A percentile compares a stretch with the other conserved stretches of the same genome.
These are phyloP conservation scores for Holtermannia corniformis DNA, from an alignment of 768 basidiomycete species.

Conservation along the genomic window DNA sequence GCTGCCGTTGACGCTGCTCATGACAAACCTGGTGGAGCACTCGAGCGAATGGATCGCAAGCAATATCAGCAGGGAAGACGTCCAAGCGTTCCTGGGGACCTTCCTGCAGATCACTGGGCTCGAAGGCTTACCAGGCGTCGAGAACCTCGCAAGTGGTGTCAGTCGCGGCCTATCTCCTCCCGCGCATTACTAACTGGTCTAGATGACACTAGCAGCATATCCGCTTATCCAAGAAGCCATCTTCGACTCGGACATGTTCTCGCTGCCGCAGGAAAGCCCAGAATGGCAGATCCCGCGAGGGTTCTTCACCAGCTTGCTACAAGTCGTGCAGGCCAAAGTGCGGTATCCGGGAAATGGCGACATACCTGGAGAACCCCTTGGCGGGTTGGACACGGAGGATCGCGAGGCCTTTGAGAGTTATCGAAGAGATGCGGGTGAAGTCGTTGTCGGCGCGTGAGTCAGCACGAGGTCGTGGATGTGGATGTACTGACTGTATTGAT, in stretches of 20 bases:
- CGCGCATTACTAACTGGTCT: no score
- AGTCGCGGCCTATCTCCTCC: no score
- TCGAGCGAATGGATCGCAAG: conserved; percentile 66
- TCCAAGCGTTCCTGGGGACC: conserved; percentile 62
- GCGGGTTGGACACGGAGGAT: conserved; percentile 28
- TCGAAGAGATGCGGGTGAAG: conserved; percentile 40
- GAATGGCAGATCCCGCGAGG: conserved; percentile 50
- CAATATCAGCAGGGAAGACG: conserved; percentile 51
- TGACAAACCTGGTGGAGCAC: conserved; percentile 75
- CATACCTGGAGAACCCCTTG: conserved; percentile 2
- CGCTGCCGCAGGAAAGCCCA: conserved; percentile 27
- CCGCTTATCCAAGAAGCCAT: conserved; percentile 77
- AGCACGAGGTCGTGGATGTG: no score
- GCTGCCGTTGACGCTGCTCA: conserved; percentile 69
- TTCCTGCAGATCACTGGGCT: conserved; percentile 64
- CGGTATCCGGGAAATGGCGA: conserved; percentile 51
- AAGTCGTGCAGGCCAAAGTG: conserved; percentile 61
- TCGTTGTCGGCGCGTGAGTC: conserved; percentile 38
- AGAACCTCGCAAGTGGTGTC: conserved; percentile 46
- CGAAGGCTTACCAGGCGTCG: conserved; percentile 66
- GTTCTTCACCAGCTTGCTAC: conserved; percentile 70
- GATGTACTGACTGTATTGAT: neutral
- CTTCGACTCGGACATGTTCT: conserved; percentile 36
- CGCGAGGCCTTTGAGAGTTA: conserved; percentile 33
- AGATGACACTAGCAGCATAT: conserved; percentile 69